Conservation (phyloP, 2,329 filamentous ascomycete genomes). For the Xylaria sp. region DNA sequence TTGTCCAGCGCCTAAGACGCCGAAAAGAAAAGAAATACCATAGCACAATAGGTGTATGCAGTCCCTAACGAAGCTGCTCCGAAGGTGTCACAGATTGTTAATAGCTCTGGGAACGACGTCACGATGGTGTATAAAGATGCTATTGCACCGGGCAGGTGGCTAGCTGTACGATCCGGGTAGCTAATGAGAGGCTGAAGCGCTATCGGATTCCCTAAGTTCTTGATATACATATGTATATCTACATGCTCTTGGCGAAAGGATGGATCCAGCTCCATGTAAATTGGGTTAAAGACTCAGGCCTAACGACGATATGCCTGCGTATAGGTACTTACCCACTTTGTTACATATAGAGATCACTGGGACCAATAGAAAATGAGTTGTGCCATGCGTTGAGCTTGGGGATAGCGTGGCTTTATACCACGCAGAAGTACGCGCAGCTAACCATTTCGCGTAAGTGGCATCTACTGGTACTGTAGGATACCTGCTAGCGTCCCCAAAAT, state of each 20-base stretch:
- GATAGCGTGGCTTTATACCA: neutral
- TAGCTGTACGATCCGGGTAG: neutral
- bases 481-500: neutral
- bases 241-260: neutral
- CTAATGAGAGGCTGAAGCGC: neutral
- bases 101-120: neutral
- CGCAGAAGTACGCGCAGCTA: neutral
- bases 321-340: neutral
- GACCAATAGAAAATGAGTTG: conserved; percentile 13
- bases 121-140: neutral
- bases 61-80: neutral
- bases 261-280: neutral
- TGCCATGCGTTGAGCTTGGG: neutral
- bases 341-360: neutral
- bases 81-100: neutral
- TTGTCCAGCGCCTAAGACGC: neutral
- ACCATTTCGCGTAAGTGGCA: neutral
- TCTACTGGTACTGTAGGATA: neutral
- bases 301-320: neutral
- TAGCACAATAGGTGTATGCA: neutral
- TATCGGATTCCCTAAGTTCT: neutral
- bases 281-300: neutral
- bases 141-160: neutral
- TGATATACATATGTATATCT: neutral
- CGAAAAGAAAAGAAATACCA: neutral